phyloP scores from a whole-genome alignment of 2,329 filamentous ascomycete species.

The Lecanicillium sp. region DNA sequence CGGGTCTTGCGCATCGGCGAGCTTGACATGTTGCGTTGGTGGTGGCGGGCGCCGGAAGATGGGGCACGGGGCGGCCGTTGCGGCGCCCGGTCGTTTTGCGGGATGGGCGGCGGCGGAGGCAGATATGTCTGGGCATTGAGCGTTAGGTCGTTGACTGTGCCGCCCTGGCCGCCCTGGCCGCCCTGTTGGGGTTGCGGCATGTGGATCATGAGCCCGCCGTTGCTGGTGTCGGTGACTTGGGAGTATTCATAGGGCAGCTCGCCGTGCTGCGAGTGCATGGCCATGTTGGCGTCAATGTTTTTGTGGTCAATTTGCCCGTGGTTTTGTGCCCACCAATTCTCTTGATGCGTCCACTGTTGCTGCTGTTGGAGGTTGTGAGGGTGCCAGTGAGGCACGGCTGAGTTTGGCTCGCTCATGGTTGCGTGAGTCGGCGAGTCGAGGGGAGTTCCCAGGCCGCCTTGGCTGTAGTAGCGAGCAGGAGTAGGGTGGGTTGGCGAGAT shows the following conservation, averaged over 20 bases:
- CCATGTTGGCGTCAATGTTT: slow-evolving; percentile 23
- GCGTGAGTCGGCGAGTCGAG: slow-evolving; percentile 27
- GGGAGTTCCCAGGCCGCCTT: slow-evolving; percentile 26
- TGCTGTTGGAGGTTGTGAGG: slow-evolving; percentile 8
- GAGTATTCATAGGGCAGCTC: slow-evolving; percentile 8
- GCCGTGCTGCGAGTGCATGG: slow-evolving; percentile 10
- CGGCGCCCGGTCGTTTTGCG: slow-evolving; percentile 21
- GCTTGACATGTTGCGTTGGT: slow-evolving; percentile 32
- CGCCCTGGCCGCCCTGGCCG: slow-evolving; percentile 26
- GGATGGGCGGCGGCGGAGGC: slow-evolving; percentile 22
- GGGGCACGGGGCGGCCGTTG: slow-evolving; percentile 42
- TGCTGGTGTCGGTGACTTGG: slow-evolving; percentile 20
- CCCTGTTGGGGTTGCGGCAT: slow-evolving; percentile 39
- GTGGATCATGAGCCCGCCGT: slow-evolving; percentile 42
- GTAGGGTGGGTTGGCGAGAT: slow-evolving; percentile 15
- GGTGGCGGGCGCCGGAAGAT: slow-evolving; percentile 44
- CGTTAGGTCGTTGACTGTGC: slow-evolving; percentile 26
- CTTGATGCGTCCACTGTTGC: background rate
- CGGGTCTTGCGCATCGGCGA: slow-evolving; percentile 34
- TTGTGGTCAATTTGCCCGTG: slow-evolving; percentile 21
- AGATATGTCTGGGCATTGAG: slow-evolving; percentile 26
- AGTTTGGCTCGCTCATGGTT: slow-evolving; percentile 19
- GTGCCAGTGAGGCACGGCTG: slow-evolving; percentile 9
- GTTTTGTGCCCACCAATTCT: too few relatives aligned
- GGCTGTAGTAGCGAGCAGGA: slow-evolving; percentile 21